A percentile compares a stretch with the other conserved stretches of the same genome.
Evolutionary conservation across 345 rosid species (phyloP).

Genomic region (Hibiscus syriacus): DNA sequence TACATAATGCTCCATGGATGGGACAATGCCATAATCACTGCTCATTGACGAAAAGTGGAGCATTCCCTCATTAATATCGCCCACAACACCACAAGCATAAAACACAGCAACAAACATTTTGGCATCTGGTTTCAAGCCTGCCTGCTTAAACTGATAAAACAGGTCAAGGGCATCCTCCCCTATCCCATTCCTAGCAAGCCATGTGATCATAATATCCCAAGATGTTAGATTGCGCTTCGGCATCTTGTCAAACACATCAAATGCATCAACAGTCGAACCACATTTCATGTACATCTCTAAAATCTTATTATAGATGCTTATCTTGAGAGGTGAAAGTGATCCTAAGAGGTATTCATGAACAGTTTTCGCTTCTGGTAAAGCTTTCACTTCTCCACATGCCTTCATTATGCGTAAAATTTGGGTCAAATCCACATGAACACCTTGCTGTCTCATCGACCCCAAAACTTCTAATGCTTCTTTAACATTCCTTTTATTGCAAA

Average conservation of each 20-base stretch:
- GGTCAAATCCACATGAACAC: slow-evolving; percentile 38
- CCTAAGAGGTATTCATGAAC: slow-evolving; percentile 42
- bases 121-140: slow-evolving; percentile 55
- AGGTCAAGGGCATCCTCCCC: slow-evolving; percentile 85
- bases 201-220: slow-evolving; percentile 56
- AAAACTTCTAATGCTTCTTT: slow-evolving; percentile 49
- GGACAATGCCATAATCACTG: slow-evolving; percentile 48
- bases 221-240: slow-evolving; percentile 39
- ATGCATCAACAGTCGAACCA: slow-evolving; percentile 44
- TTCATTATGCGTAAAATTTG: slow-evolving; percentile 42
- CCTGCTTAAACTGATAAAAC: slow-evolving; percentile 52
- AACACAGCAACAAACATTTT: slow-evolving; percentile 48
- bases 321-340: slow-evolving; percentile 25
- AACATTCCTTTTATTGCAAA: slow-evolving; percentile 48
- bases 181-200: slow-evolving; percentile 62
- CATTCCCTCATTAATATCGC: slow-evolving; percentile 70
- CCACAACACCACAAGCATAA: slow-evolving; percentile 50
- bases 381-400: slow-evolving; percentile 55
- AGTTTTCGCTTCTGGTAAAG: slow-evolving; percentile 50
- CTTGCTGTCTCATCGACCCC: slow-evolving; percentile 31
- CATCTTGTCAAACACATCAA: slow-evolving; percentile 47
- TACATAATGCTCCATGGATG: slow-evolving; percentile 55
- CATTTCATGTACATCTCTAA: slow-evolving; percentile 68
- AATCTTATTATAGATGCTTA: slow-evolving; percentile 36
- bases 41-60: slow-evolving; percentile 67